Conservation (phyloP, 2,329 filamentous ascomycete species). For the Fusarium domesticum region DNA sequence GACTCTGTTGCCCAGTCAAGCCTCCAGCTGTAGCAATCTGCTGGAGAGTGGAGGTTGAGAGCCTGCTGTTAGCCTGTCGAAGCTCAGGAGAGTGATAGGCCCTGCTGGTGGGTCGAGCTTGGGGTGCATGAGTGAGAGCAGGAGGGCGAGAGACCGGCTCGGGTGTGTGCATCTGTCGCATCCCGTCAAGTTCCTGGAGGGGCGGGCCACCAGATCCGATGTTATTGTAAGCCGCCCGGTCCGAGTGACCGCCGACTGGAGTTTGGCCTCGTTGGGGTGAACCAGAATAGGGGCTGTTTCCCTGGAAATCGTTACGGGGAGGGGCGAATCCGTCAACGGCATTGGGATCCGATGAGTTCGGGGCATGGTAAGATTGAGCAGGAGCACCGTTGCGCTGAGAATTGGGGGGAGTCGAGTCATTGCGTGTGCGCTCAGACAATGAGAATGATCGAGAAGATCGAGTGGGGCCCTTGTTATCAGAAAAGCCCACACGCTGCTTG, state of each 20-base stretch:
- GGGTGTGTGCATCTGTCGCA: slow-evolving; percentile 60
- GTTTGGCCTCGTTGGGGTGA: slow-evolving; percentile 37
- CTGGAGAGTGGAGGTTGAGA: slow-evolving; percentile 76
- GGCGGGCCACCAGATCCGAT: slow-evolving; percentile 38
- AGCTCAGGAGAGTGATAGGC: slow-evolving; percentile 75
- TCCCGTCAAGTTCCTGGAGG: slow-evolving; percentile 51
- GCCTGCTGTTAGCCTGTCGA: slow-evolving; percentile 75
- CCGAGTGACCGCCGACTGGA: slow-evolving; percentile 40
- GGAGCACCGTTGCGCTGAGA: slow-evolving; percentile 37
- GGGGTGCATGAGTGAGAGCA: slow-evolving; percentile 72
- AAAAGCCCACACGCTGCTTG: slow-evolving; percentile 52
- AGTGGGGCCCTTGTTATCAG: slow-evolving; percentile 50
- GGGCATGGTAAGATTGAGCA: slow-evolving; percentile 38
- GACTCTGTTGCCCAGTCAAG: slow-evolving; percentile 42
- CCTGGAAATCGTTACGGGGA: slow-evolving; percentile 25
- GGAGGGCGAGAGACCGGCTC: slow-evolving; percentile 77
- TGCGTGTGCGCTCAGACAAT: slow-evolving; percentile 42
- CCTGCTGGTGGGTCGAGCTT: slow-evolving; percentile 63
- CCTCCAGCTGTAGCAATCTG: slow-evolving; percentile 73
- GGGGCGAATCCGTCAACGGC: slow-evolving; percentile 25
- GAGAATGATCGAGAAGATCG: slow-evolving; percentile 54
- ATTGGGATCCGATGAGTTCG: slow-evolving; percentile 49
- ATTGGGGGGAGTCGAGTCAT: slow-evolving; percentile 51
- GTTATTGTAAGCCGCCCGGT: slow-evolving; percentile 48
- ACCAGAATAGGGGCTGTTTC: slow-evolving; percentile 28